phyloP scores from a whole-genome alignment of 1,139 yeast species.

The Diutina sp. region DNA sequence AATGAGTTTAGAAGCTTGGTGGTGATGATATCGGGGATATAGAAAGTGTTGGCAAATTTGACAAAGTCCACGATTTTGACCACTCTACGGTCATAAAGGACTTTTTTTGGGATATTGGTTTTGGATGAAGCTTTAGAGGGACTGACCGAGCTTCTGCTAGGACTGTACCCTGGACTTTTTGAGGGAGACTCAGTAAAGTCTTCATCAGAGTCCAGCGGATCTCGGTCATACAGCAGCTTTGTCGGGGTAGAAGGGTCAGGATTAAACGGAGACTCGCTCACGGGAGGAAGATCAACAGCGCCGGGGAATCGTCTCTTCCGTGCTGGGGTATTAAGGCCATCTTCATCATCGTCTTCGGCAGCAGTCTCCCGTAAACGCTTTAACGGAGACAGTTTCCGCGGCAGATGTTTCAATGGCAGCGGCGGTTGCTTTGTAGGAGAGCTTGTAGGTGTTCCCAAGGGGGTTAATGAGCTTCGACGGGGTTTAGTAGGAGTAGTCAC shows the following conservation, averaged over 20 bases:
- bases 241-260: slow-evolving; percentile 12
- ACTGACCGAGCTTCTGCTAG: slow-evolving; percentile 3
- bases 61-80: slow-evolving; percentile 38
- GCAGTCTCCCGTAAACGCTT: slow-evolving; percentile 11
- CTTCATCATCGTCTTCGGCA: slow-evolving; percentile 2
- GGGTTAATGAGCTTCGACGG: background rate
- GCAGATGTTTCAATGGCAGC: slow-evolving; percentile 8
- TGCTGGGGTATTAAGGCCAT: background rate
- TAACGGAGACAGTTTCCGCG: slow-evolving; percentile 16
- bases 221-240: background rate
- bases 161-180: slow-evolving; percentile 1
- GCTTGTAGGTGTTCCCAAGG: slow-evolving; percentile 2
- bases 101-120: slow-evolving; percentile 2
- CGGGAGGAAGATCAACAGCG: background rate
- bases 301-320: background rate
- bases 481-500: slow-evolving; percentile 16
- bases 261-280: slow-evolving; percentile 14
- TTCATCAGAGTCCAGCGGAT: slow-evolving; percentile 4
- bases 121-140: slow-evolving; percentile 2
- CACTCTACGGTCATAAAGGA: slow-evolving; percentile 2
- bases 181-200: background rate
- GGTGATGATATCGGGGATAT: slow-evolving; percentile 43
- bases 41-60: slow-evolving; percentile 48
- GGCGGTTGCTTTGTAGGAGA: background rate
- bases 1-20: slow-evolving; percentile 38